Conservation (phyloP, 2,329 filamentous ascomycete species). For the Talaromyces pinophilus region DNA sequence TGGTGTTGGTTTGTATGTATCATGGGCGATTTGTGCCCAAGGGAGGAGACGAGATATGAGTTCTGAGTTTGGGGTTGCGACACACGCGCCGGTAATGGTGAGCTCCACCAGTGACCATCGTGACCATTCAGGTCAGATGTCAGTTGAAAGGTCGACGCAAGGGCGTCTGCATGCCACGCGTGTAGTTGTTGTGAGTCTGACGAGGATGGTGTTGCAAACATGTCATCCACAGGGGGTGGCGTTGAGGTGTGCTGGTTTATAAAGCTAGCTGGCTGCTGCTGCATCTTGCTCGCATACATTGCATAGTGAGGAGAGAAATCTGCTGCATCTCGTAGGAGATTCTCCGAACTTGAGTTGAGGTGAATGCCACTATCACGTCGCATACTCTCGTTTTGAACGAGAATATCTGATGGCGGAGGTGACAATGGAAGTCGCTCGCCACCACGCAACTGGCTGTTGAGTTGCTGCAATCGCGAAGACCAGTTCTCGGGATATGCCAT, state of each 20-base stretch:
- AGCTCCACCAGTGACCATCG: constrained; percentile 47
- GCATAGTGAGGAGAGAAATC: constrained; percentile 39
- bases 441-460: constrained; percentile 49
- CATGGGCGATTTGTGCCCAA: constrained; percentile 33
- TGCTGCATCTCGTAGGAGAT: constrained; percentile 35
- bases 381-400: constrained; percentile 43
- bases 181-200: constrained; percentile 42
- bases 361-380: constrained; percentile 33
- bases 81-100: constrained; percentile 36
- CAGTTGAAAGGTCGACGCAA: constrained; percentile 41
- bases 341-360: constrained; percentile 28
- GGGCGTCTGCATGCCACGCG: constrained; percentile 45
- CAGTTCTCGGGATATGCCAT: constrained; percentile 51
- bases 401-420: constrained; percentile 48
- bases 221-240: constrained; percentile 41
- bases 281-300: constrained; percentile 37
- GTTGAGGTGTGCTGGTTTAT: constrained; percentile 37
- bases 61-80: constrained; percentile 41
- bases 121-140: constrained; percentile 42
- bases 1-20: constrained; percentile 33
- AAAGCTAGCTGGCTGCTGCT: constrained; percentile 35
- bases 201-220: constrained; percentile 43
- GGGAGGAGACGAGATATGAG: constrained; percentile 39
- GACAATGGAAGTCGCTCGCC: constrained; percentile 48
- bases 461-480: constrained; percentile 57